These are phyloP conservation scores for Cephaloascus albidus DNA, from an alignment of 805 yeast genomes.

Conservation along the genomic window DNA sequence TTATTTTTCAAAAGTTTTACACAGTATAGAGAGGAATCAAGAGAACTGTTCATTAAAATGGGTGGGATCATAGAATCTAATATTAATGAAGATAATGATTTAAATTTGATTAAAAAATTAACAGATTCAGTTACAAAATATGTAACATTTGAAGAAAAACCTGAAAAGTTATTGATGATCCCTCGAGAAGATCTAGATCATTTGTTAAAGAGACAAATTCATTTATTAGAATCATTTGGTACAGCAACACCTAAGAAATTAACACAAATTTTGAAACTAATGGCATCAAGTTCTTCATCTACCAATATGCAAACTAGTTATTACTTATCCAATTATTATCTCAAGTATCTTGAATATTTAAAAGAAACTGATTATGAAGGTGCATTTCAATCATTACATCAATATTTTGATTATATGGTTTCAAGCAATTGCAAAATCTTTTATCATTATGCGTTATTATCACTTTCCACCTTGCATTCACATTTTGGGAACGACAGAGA, in stretches of 20 bases:
- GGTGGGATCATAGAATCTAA: slow-evolving; percentile 6
- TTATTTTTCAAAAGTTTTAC: slow-evolving; percentile 31
- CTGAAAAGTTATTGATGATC: slow-evolving; percentile 19
- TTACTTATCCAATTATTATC: slow-evolving; percentile 37
- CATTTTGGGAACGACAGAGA: slow-evolving; percentile 56
- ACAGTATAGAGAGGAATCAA: slow-evolving; percentile 19
- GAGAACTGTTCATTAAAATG: slow-evolving; percentile 10
- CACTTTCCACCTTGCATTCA: slow-evolving; percentile 64
- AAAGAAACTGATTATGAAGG: slow-evolving; percentile 53
- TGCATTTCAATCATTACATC: slow-evolving; percentile 40
- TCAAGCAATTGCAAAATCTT: slow-evolving; percentile 52
- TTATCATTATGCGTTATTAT: slow-evolving; percentile 70
- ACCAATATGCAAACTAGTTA: slow-evolving; percentile 14
- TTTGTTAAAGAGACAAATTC: slow-evolving; percentile 44
- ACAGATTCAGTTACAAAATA: slow-evolving; percentile 7
- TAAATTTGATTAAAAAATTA: neutral
- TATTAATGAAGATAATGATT: slow-evolving; percentile 1
- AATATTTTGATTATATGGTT: slow-evolving; percentile 69
- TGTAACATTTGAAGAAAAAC: slow-evolving; percentile 4
- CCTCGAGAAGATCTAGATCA: slow-evolving; percentile 43
- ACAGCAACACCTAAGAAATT: slow-evolving; percentile 37
- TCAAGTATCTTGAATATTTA: slow-evolving; percentile 52
- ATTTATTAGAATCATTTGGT: slow-evolving; percentile 41
- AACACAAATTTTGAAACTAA: slow-evolving; percentile 26
- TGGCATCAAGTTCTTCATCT: slow-evolving; percentile 35